Percentiles rank a stretch among this genome's conserved stretches.
Evolutionary conservation across 2,329 filamentous ascomycete species (phyloP).

Genomic region (Fusarium praegraminearum): DNA sequence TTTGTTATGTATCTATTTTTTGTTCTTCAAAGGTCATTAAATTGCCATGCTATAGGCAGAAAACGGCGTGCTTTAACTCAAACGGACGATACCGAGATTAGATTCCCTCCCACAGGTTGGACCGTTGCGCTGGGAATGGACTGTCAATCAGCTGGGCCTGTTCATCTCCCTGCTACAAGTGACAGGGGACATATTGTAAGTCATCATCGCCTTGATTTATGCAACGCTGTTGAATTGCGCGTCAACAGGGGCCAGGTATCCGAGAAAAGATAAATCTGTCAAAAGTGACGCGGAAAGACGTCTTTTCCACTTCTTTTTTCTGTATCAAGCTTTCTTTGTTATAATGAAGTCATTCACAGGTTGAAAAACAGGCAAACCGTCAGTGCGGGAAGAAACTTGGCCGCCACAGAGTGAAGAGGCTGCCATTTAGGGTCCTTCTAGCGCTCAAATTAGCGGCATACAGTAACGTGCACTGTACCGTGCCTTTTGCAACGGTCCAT

Average conservation of each 20-base stretch:
- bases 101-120: conserved; percentile 37
- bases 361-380: conserved; percentile 4
- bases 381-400: conserved; percentile 17
- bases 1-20: conserved; percentile 5
- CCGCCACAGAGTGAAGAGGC: conserved; percentile 16
- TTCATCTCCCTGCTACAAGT: conserved; percentile 12
- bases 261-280: not conserved
- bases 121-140: conserved; percentile 47
- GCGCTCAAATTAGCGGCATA: conserved; percentile 28
- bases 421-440: conserved; percentile 21
- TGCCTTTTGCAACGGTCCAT: conserved; percentile 35
- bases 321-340: not conserved
- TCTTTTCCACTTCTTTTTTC: not conserved
- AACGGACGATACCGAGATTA: conserved; percentile 47
- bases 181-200: conserved; percentile 31
- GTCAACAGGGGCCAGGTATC: conserved; percentile 6
- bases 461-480: conserved; percentile 38
- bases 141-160: conserved; percentile 31
- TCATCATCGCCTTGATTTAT: conserved; percentile 19
- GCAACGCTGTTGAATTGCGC: conserved; percentile 9
- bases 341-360: conserved; percentile 28
- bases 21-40: conserved; percentile 10
- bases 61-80: conserved; percentile 36
- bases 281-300: conserved; percentile 11
- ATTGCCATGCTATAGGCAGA: conserved; percentile 15